phyloP scores from a whole-genome alignment of 495 filamentous ascomycete genomes.

The Xylaria cubensis region DNA sequence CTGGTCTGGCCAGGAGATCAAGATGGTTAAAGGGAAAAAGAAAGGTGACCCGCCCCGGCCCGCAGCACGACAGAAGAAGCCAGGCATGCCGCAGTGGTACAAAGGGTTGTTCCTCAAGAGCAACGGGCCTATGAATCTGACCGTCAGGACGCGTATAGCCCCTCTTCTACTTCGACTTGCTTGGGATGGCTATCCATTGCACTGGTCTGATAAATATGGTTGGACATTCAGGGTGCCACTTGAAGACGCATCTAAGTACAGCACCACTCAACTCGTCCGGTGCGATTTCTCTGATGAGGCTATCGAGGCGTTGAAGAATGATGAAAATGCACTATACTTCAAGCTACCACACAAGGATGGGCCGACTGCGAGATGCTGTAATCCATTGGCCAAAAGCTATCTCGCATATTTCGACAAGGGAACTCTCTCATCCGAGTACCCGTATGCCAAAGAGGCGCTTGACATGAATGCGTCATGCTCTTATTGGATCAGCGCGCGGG shows the following conservation, averaged over 20 bases:
- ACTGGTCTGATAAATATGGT: constrained; percentile 91
- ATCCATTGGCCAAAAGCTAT: constrained; percentile 89
- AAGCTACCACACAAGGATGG: constrained; percentile 97
- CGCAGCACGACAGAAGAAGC: constrained; percentile 85
- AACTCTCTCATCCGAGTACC: constrained; percentile 81
- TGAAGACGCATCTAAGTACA: constrained; percentile 67
- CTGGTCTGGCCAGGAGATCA: constrained; percentile 91
- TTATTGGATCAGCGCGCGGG: constrained; percentile 96
- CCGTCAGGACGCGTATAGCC: constrained; percentile 85
- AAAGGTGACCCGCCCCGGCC: constrained; percentile 80
- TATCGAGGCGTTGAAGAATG: constrained; percentile 66
- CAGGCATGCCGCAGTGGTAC: constrained; percentile 96
- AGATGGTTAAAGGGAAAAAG: constrained; percentile 89
- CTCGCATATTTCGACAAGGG: constrained; percentile 90
- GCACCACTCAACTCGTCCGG: constrained; percentile 69
- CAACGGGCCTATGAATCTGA: constrained; percentile 70
- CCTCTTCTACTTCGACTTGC: constrained; percentile 82
- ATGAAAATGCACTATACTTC: constrained; percentile 74
- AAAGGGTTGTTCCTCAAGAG: constrained; percentile 81
- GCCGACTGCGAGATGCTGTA: constrained; percentile 79
- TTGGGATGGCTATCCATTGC: constrained; percentile 88
- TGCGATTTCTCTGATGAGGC: constrained; percentile 82
- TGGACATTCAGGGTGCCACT: constrained; percentile 87
- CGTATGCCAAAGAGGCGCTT: constrained; percentile 89
- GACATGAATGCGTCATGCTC: constrained; percentile 99